Evolutionary conservation across 441 rosid species (phyloP).

Genomic region (Euphorbia schlechtendalii): DNA sequence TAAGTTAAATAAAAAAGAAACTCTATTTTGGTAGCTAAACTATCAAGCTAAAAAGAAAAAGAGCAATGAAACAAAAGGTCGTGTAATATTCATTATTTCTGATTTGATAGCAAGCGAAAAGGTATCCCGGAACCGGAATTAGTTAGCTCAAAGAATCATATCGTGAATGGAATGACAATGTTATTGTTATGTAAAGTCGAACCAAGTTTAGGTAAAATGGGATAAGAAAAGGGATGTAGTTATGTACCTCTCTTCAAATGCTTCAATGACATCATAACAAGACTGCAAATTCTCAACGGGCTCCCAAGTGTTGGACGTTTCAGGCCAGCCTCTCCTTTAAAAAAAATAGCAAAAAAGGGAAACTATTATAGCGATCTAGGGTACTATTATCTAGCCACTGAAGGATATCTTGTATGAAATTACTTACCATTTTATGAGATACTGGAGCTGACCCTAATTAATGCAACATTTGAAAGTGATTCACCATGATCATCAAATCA

Average conservation of each 20-base stretch:
- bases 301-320: slow-evolving; percentile 97
- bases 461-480: slow-evolving; percentile 15
- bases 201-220: background rate
- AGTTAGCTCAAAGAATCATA: background rate
- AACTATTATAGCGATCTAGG: slow-evolving; percentile 5
- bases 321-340: slow-evolving; percentile 98
- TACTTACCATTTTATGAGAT: slow-evolving; percentile 93
- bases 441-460: slow-evolving; percentile 83
- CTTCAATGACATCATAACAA: slow-evolving; percentile 85
- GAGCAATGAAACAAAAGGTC: background rate
- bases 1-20: too few relatives aligned
- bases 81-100: background rate
- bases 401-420: too few relatives aligned
- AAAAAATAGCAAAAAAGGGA: background rate
- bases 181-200: slow-evolving; percentile 14
- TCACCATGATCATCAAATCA: slow-evolving; percentile 16
- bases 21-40: background rate
- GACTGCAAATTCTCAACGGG: slow-evolving; percentile 88
- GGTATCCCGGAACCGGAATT: background rate
- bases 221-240: background rate
- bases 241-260: slow-evolving; percentile 83
- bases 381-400: too few relatives aligned
- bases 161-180: too few relatives aligned
- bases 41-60: background rate
- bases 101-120: background rate